phyloP scores from a whole-genome alignment of 768 basidiomycete species.

The Termitomyces heimii region DNA sequence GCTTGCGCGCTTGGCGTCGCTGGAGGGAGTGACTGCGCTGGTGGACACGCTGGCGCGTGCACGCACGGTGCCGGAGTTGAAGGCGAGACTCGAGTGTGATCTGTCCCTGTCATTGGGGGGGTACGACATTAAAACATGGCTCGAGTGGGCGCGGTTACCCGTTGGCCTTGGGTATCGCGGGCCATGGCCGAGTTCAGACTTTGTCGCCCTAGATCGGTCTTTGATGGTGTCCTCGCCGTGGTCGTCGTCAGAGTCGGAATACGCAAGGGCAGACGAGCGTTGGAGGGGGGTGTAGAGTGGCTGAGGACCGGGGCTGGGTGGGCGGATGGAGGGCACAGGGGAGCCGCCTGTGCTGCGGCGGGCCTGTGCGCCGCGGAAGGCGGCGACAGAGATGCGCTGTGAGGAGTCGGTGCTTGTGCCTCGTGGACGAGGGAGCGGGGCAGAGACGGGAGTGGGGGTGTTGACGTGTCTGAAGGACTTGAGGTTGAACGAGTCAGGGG shows the following conservation, averaged over 20 bases:
- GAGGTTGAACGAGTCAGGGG: constrained; percentile 55
- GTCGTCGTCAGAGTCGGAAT: constrained; percentile 20
- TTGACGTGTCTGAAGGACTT: constrained; percentile 69
- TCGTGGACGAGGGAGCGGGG: constrained; percentile 41
- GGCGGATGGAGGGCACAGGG: constrained; percentile 38
- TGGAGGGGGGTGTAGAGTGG: constrained; percentile 8
- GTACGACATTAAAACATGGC: constrained; percentile 15
- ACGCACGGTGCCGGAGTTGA: constrained; percentile 22
- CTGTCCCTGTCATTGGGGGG: constrained; percentile 13
- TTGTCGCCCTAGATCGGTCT: constrained; percentile 24
- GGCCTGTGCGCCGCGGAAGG: constrained; percentile 75
- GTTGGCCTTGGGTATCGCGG: background rate
- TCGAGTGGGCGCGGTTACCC: constrained; percentile 22
- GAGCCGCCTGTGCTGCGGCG: constrained; percentile 57
- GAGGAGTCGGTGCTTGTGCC: constrained; percentile 55
- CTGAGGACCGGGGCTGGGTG: constrained; percentile 31
- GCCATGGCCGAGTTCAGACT: constrained; percentile 38
- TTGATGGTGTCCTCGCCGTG: constrained; percentile 13
- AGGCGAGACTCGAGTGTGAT: constrained; percentile 30
- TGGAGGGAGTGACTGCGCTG: constrained; percentile 47
- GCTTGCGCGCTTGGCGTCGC: constrained; percentile 47
- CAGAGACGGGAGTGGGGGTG: constrained; percentile 19
- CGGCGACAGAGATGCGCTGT: constrained; percentile 75
- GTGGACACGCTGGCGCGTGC: constrained; percentile 52
- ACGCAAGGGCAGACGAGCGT: constrained; percentile 11